These are phyloP conservation scores for Hericium erinaceus DNA, from an alignment of 768 basidiomycete genomes.

Conservation along the genomic window DNA sequence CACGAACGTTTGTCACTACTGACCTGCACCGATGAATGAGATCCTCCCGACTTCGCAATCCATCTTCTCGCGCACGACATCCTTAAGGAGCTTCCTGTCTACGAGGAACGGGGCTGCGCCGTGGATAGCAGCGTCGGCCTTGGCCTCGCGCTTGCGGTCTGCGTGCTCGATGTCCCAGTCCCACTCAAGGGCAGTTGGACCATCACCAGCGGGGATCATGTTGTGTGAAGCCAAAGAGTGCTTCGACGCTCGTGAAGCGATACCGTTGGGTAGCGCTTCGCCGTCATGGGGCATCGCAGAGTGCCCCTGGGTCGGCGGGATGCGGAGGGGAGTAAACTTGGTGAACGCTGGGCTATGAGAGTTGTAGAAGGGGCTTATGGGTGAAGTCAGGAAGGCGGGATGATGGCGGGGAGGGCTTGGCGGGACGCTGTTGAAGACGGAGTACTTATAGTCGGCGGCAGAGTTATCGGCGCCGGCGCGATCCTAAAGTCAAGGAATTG, in stretches of 20 bases:
- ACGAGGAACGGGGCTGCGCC: conserved; percentile 62
- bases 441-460: neutral
- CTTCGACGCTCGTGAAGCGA: conserved; percentile 2
- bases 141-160: conserved; percentile 57
- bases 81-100: conserved; percentile 65
- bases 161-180: conserved; percentile 63
- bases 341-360: neutral
- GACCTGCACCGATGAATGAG: conserved; percentile 65
- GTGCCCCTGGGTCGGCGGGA: neutral
- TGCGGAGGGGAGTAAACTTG: neutral
- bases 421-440: neutral
- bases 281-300: conserved; percentile 10
- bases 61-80: conserved; percentile 68
- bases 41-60: conserved; percentile 59
- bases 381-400: neutral
- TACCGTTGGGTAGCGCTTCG: neutral
- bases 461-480: neutral
- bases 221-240: neutral
- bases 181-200: conserved; percentile 39
- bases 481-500: neutral
- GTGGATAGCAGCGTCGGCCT: conserved; percentile 54
- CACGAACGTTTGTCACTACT: conserved; percentile 17
- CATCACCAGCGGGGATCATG: conserved; percentile 1
- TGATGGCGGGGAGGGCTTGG: neutral
- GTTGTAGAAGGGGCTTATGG: neutral